Conservation (phyloP, 2,329 filamentous ascomycete genomes). For the Penicillium sclerotigenum region DNA sequence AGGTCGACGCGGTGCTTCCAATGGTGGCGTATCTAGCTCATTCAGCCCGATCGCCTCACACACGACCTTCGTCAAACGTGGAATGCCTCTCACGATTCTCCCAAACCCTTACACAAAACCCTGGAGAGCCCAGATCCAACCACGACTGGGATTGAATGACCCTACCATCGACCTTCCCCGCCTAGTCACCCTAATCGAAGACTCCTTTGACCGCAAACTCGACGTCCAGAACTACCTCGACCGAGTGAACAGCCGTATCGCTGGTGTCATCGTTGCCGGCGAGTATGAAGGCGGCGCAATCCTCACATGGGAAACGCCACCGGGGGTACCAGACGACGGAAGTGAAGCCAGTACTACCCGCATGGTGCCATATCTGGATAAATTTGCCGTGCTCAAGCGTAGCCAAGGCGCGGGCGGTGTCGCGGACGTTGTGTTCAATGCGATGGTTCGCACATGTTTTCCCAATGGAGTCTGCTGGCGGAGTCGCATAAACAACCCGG, state of each 20-base stretch:
- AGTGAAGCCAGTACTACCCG: constrained; percentile 54
- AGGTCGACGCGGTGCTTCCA: constrained; percentile 54
- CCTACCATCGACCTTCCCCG: constrained; percentile 77
- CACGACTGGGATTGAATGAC: constrained; percentile 70
- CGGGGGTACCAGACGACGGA: constrained; percentile 54
- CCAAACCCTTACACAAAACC: constrained; percentile 64
- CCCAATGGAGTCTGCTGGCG: constrained; percentile 89
- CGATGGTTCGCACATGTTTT: constrained; percentile 88
- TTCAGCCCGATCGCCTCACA: constrained; percentile 45
- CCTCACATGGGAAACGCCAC: constrained; percentile 86
- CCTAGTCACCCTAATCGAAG: constrained; percentile 82
- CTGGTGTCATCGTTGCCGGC: constrained; percentile 89
- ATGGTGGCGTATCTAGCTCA: constrained; percentile 30
- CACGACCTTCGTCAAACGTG: constrained; percentile 84
- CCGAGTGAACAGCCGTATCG: constrained; percentile 76
- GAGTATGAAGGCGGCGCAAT: constrained; percentile 96
- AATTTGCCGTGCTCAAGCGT: constrained; percentile 87
- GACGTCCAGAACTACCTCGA: constrained; percentile 78
- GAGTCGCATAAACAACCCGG: constrained; percentile 83
- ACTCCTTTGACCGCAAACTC: constrained; percentile 83
- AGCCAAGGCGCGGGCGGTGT: constrained; percentile 89
- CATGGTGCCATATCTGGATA: constrained; percentile 90
- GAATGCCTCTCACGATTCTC: constrained; percentile 82
- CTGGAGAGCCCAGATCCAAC: constrained; percentile 65
- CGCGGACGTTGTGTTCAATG: constrained; percentile 92